Base-by-base conservation (phyloP, 177 flowering plant species). In the Vitis hybrid region DNA sequence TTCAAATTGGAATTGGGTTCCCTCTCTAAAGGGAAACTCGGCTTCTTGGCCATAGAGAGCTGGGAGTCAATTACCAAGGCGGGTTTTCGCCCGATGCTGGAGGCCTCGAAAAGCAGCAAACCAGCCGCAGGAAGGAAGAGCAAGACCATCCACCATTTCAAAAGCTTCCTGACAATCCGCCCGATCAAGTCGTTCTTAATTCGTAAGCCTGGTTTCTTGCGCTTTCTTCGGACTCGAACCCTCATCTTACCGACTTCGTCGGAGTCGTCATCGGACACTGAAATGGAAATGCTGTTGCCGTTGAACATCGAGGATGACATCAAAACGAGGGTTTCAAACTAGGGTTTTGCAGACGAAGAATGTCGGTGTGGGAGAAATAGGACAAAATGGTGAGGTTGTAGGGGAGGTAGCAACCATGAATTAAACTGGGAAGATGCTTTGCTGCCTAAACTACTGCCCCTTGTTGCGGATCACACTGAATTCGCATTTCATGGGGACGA, bases 221-320 rank as follows among this genome's bases (percentile, higher is more conserved):
- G 88, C 75, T 86, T 93, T 56, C 86, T 81, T 20, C 91, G 90
- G 48, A 65, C 75, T 39, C 89, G 87, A 22, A 60, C 78, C 51
- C 81, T 79, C 80, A 80, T 75, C 51, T 79, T 80, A 16, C 76
- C 79, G 66, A 70, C 67, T 9, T 83, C 88, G 64, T 89, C 95
- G 16, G 84, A 72, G 1, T 87, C 90, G 12, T 81, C 88, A 68
- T 87, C 93, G 39, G 98, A 77, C 63, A 90, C 77, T 2, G 85
- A 63, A 65, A 91, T 84, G 8, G 89, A 72, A 9, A 90, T 58
- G 79, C 74, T 72, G 80, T 70, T 84, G 80, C 76, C 78, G 68
- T 70, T 78, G 82, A 72, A 76, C 82, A 85, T 82, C 15, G 83
- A 57, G 3, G 77, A 60, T 48, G 74, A 39, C 59, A 59, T 65